Evolutionary conservation across 306 rosid species (phyloP).

Genomic region (Lathyrus oleraceus): DNA sequence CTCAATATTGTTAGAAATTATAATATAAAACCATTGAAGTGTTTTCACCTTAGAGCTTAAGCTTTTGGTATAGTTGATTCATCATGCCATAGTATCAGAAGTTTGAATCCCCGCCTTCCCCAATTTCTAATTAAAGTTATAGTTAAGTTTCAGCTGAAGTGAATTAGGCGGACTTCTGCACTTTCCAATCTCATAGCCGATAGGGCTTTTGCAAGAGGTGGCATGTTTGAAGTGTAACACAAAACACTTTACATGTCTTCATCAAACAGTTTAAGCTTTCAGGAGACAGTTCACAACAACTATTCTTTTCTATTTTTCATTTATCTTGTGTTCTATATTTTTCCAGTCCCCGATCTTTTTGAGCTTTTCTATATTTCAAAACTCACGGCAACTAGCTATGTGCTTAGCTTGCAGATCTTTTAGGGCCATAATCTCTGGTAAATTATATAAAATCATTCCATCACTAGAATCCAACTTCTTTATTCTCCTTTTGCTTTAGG

Average conservation of each 20-base stretch:
- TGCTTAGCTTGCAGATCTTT: no score
- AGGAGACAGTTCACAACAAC: not conserved
- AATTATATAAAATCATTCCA: not conserved
- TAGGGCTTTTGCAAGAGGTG: not conserved
- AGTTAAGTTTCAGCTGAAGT: not conserved
- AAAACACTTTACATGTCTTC: not conserved
- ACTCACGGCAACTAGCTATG: no score
- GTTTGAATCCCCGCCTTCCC: not conserved
- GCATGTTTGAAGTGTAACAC: not conserved
- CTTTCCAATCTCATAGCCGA: not conserved
- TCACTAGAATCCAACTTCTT: not conserved
- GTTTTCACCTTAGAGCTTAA: not conserved
- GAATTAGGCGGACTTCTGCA: not conserved
- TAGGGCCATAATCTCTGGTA: no score
- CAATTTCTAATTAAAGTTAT: not conserved
- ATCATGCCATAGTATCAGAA: slow-evolving; percentile 4
- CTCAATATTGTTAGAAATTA: not conserved
- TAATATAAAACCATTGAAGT: not conserved
- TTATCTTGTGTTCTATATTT: slow-evolving; percentile 7
- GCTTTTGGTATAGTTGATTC: not conserved
- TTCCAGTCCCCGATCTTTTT: not conserved
- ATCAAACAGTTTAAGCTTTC: not conserved
- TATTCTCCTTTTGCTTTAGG: slow-evolving; percentile 2
- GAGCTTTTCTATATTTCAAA: not conserved
- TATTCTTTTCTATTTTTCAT: not conserved